phyloP scores from a whole-genome alignment of 169 alveolate genomes.

The Eimeria necatrix region DNA sequence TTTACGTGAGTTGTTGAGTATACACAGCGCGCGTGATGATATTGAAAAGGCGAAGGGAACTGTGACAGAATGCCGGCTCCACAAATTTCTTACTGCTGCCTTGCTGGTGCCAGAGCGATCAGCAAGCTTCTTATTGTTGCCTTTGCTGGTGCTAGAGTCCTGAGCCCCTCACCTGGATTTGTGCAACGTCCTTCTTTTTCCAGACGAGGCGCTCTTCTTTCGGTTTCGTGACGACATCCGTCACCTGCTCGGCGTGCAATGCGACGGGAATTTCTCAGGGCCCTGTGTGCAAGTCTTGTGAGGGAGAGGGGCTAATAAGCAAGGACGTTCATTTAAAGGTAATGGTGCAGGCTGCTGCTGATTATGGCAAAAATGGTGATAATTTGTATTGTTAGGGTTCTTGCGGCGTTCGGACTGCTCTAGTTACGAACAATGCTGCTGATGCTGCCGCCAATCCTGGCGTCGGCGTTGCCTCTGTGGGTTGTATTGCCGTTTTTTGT shows the following conservation, averaged over 20 bases:
- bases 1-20: too few species aligned
- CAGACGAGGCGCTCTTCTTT: constrained; percentile 62
- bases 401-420: background rate
- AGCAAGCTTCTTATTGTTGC: too few species aligned
- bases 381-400: background rate
- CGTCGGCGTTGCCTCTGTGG: too few species aligned
- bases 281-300: constrained; percentile 41
- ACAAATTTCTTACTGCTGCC: too few species aligned
- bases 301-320: constrained; percentile 16
- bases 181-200: background rate
- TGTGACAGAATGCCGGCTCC: too few species aligned
- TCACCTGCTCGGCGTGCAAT: constrained; percentile 60
- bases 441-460: background rate
- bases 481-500: too few species aligned
- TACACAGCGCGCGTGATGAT: too few species aligned
- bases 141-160: too few species aligned
- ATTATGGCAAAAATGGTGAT: background rate
- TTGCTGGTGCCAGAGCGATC: too few species aligned
- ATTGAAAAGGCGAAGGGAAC: too few species aligned
- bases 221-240: constrained; percentile 53
- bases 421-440: background rate
- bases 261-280: constrained; percentile 15
- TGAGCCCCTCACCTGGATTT: background rate
- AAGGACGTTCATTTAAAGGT: constrained; percentile 21
- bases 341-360: background rate